A percentile compares a stretch with the other conserved stretches of the same genome.
Conservation (phyloP, 2,329 filamentous ascomycete genomes). For the Chaetomium sp. region DNA sequence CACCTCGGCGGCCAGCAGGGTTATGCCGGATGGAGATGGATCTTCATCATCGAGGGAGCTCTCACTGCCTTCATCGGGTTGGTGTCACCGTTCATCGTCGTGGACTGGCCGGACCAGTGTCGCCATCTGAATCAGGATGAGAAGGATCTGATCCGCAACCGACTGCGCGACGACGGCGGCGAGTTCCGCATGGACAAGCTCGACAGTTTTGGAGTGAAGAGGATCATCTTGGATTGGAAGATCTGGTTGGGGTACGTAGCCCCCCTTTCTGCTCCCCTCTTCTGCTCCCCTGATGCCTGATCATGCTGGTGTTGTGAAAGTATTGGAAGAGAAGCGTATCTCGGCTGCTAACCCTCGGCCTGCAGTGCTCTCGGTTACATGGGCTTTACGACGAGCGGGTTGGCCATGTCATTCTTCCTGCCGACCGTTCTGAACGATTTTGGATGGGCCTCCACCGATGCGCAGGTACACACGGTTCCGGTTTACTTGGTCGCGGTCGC, state of each 20-base stretch:
- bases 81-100: slow-evolving; percentile 41
- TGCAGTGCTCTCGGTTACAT: slow-evolving; percentile 25
- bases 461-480: slow-evolving; percentile 34
- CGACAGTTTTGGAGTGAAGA: slow-evolving; percentile 28
- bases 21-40: slow-evolving; percentile 44
- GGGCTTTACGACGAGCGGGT: slow-evolving; percentile 21
- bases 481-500: slow-evolving; percentile 31
- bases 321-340: too few relatives aligned
- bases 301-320: too few relatives aligned
- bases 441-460: slow-evolving; percentile 30
- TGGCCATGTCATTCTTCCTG: slow-evolving; percentile 35
- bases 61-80: slow-evolving; percentile 33
- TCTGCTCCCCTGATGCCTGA: too few relatives aligned
- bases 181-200: slow-evolving; percentile 28
- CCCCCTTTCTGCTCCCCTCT: too few relatives aligned
- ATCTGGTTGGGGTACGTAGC: slow-evolving; percentile 28
- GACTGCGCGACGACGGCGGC: slow-evolving; percentile 23
- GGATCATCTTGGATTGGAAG: slow-evolving; percentile 42
- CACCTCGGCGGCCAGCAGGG: slow-evolving; percentile 36
- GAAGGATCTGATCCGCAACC: slow-evolving; percentile 34
- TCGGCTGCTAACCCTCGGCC: too few relatives aligned
- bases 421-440: slow-evolving; percentile 37
- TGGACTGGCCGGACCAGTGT: slow-evolving; percentile 34
- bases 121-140: slow-evolving; percentile 35
- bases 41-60: slow-evolving; percentile 48